A percentile compares a stretch with the other conserved stretches of the same genome.
Evolutionary conservation across 345 rosid species (phyloP).

Genomic region (Lepidium didymum): DNA sequence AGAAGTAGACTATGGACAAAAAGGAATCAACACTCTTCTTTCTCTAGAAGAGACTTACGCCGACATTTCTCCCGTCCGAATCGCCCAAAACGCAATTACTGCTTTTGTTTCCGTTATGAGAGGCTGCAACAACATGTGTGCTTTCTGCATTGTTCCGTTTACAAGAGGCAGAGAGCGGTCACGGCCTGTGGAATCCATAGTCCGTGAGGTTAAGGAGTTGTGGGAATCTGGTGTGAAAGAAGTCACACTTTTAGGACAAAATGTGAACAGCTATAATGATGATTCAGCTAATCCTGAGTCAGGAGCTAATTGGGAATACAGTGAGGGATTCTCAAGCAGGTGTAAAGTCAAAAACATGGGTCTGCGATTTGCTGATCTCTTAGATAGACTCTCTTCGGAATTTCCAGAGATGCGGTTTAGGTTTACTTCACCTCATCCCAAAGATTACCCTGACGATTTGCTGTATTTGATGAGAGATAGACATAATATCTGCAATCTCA

Average conservation of each 20-base stretch:
- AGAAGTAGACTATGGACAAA: conserved; percentile 86
- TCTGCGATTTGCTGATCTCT: conserved; percentile 81
- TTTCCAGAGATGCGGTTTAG: conserved; percentile 96
- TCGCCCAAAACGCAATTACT: conserved; percentile 52
- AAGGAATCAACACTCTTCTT: conserved; percentile 89
- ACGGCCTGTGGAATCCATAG: conserved; percentile 81
- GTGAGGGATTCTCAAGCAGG: conserved; percentile 83
- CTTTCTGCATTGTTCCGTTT: conserved; percentile 92
- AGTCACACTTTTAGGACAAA: conserved; percentile 91
- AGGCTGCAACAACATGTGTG: conserved; percentile 97
- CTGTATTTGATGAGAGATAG: conserved; percentile 72
- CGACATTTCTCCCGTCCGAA: conserved; percentile 71
- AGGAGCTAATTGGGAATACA: conserved; percentile 62
- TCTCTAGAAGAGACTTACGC: conserved; percentile 96
- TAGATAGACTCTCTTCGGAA: conserved; percentile 69
- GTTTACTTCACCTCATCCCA: conserved; percentile 96
- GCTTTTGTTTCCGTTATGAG: conserved; percentile 95
- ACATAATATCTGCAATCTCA: conserved; percentile 69
- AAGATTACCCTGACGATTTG: conserved; percentile 84
- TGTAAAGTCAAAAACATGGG: conserved; percentile 77
- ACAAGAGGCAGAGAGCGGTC: conserved; percentile 94
- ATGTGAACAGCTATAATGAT: conserved; percentile 92
- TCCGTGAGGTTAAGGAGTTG: conserved; percentile 75
- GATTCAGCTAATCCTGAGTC: conserved; percentile 52
- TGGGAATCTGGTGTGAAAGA: conserved; percentile 85